Evolutionary conservation across 2,329 filamentous ascomycete species (phyloP).

Genomic region (Verticillium klebahnii): DNA sequence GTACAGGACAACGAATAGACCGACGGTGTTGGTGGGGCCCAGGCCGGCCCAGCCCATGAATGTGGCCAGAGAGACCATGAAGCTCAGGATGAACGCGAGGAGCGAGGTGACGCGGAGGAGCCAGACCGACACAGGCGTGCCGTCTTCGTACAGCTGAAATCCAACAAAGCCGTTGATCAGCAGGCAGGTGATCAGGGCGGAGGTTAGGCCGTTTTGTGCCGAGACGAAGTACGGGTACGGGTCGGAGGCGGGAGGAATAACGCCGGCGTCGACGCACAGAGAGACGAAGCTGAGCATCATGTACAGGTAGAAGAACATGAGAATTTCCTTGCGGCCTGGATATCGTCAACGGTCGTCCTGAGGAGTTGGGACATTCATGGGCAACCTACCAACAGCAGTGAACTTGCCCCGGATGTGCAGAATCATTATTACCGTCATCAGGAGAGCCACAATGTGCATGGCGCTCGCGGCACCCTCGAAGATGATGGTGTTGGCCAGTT

Average conservation of each 20-base stretch:
- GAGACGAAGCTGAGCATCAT: conserved; percentile 85
- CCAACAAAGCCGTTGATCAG: conserved; percentile 97
- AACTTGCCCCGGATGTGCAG: conserved; percentile 96
- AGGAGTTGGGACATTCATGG: not conserved
- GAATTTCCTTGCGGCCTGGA: conserved; percentile 60
- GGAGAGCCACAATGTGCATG: conserved; percentile 84
- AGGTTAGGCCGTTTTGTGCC: conserved; percentile 77
- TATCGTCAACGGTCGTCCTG: not conserved
- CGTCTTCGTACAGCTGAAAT: conserved; percentile 97
- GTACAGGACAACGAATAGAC: conserved; percentile 88
- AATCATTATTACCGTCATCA: conserved; percentile 97
- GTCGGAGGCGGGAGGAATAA: conserved; percentile 74
- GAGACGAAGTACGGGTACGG: conserved; percentile 91
- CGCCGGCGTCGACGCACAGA: conserved; percentile 86
- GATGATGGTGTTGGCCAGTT: conserved; percentile 96
- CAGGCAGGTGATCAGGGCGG: conserved; percentile 81
- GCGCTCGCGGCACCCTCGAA: conserved; percentile 89
- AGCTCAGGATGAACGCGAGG: conserved; percentile 79
- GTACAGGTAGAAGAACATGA: conserved; percentile 96
- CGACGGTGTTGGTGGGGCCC: conserved; percentile 78
- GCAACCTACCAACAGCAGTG: conserved; percentile 80
- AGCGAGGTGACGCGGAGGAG: conserved; percentile 75
- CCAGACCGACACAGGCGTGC: conserved; percentile 91
- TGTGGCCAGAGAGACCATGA: conserved; percentile 82
- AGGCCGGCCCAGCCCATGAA: conserved; percentile 91